Percentiles rank a stretch among this genome's conserved stretches.
Evolutionary conservation across 75 land plant species (phyloP).

Genomic region (Pinus tabuliformis): DNA sequence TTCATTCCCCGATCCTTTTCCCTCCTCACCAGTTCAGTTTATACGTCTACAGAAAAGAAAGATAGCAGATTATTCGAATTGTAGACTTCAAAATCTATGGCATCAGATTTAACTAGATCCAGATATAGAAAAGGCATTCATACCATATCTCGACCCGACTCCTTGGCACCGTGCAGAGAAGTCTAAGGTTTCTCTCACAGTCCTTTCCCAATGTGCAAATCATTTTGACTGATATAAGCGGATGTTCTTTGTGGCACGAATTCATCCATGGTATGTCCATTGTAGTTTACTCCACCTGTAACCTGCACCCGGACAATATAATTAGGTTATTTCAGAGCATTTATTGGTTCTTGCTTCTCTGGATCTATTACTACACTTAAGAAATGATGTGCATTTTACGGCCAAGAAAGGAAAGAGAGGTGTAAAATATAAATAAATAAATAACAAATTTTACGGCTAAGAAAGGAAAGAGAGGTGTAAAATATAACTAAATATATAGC

Average conservation of each 20-base stretch:
- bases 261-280: constrained; percentile 75
- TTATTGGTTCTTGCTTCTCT: no score
- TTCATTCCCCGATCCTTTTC: constrained; percentile 48
- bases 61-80: no score
- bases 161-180: constrained; percentile 81
- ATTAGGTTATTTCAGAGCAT: no score
- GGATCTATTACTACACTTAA: no score
- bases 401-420: no score
- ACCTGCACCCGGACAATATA: constrained; percentile 21
- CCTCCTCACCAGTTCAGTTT: constrained; percentile 37
- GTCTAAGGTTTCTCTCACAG: constrained; percentile 85
- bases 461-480: no score
- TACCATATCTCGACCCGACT: constrained; percentile 68
- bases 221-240: constrained; percentile 89
- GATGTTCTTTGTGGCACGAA: constrained; percentile 80
- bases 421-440: no score
- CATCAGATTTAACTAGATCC: background rate
- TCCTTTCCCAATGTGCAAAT: constrained; percentile 82
- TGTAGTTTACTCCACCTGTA: constrained; percentile 72
- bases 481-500: no score
- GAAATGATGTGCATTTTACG: no score
- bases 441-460: no score
- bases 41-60: constrained; percentile 28
- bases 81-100: background rate
- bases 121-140: background rate